Evolutionary conservation across 495 filamentous ascomycete species (phyloP), one percentile per base, ranked within the genome.

Genomic region (Cryomyces minteri): DNA sequence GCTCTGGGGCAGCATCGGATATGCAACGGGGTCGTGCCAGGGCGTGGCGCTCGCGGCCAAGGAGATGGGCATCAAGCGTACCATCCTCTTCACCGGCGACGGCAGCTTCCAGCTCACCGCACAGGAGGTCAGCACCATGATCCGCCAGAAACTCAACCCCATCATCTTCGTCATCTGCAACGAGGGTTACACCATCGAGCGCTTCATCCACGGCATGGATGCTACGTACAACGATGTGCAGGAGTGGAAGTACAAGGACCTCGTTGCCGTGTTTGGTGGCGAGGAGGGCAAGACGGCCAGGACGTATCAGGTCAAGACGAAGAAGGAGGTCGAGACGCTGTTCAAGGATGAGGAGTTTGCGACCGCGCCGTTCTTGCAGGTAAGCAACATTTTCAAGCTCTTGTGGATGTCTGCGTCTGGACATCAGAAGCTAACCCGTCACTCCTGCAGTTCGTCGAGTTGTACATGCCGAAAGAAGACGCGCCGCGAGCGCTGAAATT

Each of bases 111-210:
- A 95, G 53, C 65, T 94, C 34, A 92, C 86, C 1, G 74, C 72
- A 5, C 88, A 94, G 57, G 85, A 93, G 59, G 54, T 95, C 41
- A 82, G 79, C 58, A 90, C 86, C 14, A 90, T 94, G 71, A 70
- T 95, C 44, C 71, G 77, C 10, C 78, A 84, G 44, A 67, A 73
- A 12, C 62, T 95, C 36, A 79, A 80, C 44, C 75, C 86, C 10
- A 92, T 88, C 53, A 74, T 95, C 40, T 68, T 74, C 51, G 55
- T 72, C 43, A 57, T 73, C 29, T 66, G 64, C 53, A 73, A 74
- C 48, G 52, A 60, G 5, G 70, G 71, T 29, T 74, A 70, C 50
- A 68, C 68, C 0, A 64, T 71, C 44, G 70, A 74, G 59, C 62
- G 70, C 29, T 61, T 49, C 50, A 69, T 73, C 45, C 59, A 70